Evolutionary conservation across 257 asterid species (phyloP).

Genomic region (Nyctanthes arbortristis): DNA sequence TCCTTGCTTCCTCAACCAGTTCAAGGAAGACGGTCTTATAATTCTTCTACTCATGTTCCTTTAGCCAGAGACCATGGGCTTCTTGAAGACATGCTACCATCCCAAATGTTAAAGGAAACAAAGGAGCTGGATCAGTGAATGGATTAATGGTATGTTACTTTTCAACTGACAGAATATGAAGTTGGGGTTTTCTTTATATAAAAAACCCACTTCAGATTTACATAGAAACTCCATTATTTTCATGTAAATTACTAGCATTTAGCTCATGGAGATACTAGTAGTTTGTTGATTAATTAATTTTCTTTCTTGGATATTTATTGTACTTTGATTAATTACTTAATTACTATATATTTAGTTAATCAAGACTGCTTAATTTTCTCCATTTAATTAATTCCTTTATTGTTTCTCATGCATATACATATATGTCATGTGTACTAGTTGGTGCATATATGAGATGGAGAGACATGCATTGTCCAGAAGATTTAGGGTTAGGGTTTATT

Average conservation of each 20-base stretch:
- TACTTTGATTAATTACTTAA: conserved; percentile 12
- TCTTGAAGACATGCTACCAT: conserved; percentile 45
- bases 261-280: conserved; percentile 11
- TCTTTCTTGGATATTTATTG: not conserved
- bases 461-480: not conserved
- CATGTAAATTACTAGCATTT: conserved; percentile 24
- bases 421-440: not conserved
- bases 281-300: conserved; percentile 5
- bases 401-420: not conserved
- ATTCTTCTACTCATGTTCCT: conserved; percentile 22
- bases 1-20: conserved; percentile 19
- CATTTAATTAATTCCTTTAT: not conserved
- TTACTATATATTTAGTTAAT: not conserved
- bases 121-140: conserved; percentile 13
- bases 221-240: conserved; percentile 1
- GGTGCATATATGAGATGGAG: not conserved
- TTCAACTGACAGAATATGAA: conserved; percentile 13
- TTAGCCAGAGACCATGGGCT: conserved; percentile 39
- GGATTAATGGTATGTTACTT: conserved; percentile 9
- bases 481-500: conserved; percentile 46
- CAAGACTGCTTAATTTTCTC: not conserved
- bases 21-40: conserved; percentile 23
- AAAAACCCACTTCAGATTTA: conserved; percentile 21
- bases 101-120: conserved; percentile 14
- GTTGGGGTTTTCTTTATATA: conserved; percentile 25